Conservation (phyloP, 768 basidiomycete species). For the Kondoa malvinella region DNA sequence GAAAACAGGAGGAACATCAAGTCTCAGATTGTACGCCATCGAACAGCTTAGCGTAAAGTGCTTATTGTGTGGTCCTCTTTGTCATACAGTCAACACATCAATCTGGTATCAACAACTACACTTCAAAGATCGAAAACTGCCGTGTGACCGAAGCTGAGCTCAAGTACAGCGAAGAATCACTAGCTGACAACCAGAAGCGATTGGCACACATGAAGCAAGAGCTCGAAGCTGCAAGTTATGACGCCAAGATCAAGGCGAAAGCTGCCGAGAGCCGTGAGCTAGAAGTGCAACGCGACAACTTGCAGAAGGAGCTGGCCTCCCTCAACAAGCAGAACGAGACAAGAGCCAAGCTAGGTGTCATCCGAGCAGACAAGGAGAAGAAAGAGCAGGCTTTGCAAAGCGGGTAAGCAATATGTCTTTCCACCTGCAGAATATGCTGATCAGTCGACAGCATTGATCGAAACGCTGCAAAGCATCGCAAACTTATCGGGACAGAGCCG, state of each 20-base stretch:
- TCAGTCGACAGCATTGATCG: slow-evolving; percentile 43
- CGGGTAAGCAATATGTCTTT: no score
- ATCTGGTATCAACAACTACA: slow-evolving; percentile 27
- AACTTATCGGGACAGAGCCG: slow-evolving; percentile 47
- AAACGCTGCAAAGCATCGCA: slow-evolving; percentile 46
- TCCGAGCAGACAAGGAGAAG: slow-evolving; percentile 53
- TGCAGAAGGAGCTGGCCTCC: slow-evolving; percentile 52
- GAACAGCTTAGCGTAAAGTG: background rate
- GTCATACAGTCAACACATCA: slow-evolving; percentile 26
- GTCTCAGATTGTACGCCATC: slow-evolving; percentile 30
- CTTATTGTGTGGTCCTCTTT: background rate
- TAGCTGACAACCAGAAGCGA: slow-evolving; percentile 22
- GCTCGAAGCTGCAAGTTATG: slow-evolving; percentile 28
- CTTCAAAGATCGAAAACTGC: slow-evolving; percentile 30
- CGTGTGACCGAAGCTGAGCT: slow-evolving; percentile 37
- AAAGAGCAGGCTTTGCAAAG: slow-evolving; percentile 45
- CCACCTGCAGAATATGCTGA: slow-evolving; percentile 4
- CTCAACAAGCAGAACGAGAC: slow-evolving; percentile 64
- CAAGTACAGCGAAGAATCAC: slow-evolving; percentile 26
- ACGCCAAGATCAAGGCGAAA: slow-evolving; percentile 26
- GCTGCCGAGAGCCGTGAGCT: slow-evolving; percentile 38
- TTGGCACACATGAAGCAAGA: slow-evolving; percentile 26
- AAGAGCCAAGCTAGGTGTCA: slow-evolving; percentile 60
- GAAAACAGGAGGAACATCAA: slow-evolving; percentile 26
- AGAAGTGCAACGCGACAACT: slow-evolving; percentile 51